phyloP scores from a whole-genome alignment of 2,329 filamentous ascomycete species.

The Trichoderma cornu-damae region DNA sequence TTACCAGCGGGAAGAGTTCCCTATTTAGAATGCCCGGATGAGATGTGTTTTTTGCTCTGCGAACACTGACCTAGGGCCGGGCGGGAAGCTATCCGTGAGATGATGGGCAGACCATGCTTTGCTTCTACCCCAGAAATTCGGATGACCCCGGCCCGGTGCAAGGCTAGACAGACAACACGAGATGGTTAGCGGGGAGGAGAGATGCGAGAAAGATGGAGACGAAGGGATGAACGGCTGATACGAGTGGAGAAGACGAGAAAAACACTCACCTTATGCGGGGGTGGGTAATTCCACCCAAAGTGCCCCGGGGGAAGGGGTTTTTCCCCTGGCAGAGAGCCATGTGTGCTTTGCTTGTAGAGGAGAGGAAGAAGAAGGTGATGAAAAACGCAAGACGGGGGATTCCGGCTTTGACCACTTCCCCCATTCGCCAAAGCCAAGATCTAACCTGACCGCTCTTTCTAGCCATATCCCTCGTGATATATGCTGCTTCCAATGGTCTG shows the following conservation, averaged over 20 bases:
- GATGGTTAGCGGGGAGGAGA: not conserved
- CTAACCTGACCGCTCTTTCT: too few relatives aligned
- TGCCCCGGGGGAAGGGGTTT: too few relatives aligned
- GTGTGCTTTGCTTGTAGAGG: not conserved
- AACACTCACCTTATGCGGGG: not conserved
- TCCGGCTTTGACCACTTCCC: not conserved
- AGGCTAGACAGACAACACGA: not conserved
- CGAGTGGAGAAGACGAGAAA: not conserved
- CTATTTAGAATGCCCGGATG: not conserved
- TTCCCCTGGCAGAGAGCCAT: too few relatives aligned
- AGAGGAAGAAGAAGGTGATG: not conserved
- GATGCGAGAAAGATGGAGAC: not conserved
- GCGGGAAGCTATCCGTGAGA: not conserved
- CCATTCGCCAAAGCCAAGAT: too few relatives aligned
- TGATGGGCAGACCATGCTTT: not conserved
- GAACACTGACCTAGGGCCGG: not conserved
- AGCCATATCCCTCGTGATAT: too few relatives aligned
- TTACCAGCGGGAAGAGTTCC: not conserved
- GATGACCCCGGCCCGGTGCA: not conserved
- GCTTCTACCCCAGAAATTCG: not conserved
- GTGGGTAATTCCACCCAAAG: too few relatives aligned
- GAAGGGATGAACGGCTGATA: not conserved
- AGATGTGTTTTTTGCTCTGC: not conserved
- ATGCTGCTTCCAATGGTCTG: too few relatives aligned
- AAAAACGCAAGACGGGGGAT: not conserved